Evolutionary conservation across 2,329 filamentous ascomycete genomes (phyloP).

Genomic region (Monilinia polystroma): DNA sequence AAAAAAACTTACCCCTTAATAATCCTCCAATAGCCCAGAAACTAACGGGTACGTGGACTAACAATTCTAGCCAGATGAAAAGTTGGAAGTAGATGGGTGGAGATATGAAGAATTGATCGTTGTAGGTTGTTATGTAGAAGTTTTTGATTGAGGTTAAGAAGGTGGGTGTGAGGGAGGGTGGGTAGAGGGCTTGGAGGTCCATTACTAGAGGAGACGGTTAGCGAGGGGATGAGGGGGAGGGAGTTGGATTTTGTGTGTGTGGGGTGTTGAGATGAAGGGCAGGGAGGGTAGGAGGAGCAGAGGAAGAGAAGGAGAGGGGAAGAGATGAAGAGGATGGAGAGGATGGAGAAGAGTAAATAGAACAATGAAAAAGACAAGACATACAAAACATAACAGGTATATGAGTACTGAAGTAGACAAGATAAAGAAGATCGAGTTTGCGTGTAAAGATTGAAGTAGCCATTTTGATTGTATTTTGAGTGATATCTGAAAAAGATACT

Average conservation of each 20-base stretch:
- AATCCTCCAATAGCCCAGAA: conserved; percentile 59
- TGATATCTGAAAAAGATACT: neutral
- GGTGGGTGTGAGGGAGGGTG: conserved; percentile 48
- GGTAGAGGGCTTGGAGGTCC: conserved; percentile 61
- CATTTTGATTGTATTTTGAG: conserved; percentile 29
- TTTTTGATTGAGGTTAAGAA: conserved; percentile 51
- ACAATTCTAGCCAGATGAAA: conserved; percentile 57
- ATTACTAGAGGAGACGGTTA: conserved; percentile 47
- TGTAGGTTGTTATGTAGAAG: conserved; percentile 60
- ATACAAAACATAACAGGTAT: conserved; percentile 61
- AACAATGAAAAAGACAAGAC: conserved; percentile 29
- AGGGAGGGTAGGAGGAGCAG: too few species aligned
- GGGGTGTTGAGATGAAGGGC: too few species aligned
- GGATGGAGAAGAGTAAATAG: neutral
- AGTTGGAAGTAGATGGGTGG: conserved; percentile 59
- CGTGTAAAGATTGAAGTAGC: conserved; percentile 35
- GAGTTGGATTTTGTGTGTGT: neutral
- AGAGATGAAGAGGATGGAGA: too few species aligned
- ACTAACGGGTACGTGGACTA: conserved; percentile 61
- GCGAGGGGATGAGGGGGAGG: neutral
- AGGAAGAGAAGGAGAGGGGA: too few species aligned
- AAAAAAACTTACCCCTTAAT: conserved; percentile 45
- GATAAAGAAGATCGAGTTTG: conserved; percentile 44
- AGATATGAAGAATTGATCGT: conserved; percentile 61
- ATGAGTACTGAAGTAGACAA: conserved; percentile 62